Percentiles rank a stretch among this genome's conserved stretches.
Conservation (phyloP, 2,329 filamentous ascomycete species). For the Xylaria sp. region DNA sequence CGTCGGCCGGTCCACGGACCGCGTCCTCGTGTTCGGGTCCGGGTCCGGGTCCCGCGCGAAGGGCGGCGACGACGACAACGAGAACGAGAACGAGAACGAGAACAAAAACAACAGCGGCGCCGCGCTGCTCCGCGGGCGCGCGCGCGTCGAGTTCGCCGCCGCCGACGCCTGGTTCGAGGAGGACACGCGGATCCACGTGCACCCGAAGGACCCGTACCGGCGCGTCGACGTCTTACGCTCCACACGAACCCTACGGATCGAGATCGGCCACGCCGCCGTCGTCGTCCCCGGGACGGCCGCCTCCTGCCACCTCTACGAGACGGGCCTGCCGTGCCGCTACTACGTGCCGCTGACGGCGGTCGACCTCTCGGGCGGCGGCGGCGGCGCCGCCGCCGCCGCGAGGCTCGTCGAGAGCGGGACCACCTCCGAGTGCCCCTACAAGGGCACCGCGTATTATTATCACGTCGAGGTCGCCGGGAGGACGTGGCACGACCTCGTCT, state of each 20-base stretch:
- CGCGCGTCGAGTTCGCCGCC: slow-evolving; percentile 29
- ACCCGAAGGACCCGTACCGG: slow-evolving; percentile 70
- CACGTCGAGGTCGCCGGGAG: slow-evolving; percentile 50
- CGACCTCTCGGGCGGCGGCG: too few relatives aligned
- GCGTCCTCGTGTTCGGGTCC: slow-evolving; percentile 30
- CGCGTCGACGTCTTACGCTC: slow-evolving; percentile 64
- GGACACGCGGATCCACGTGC: slow-evolving; percentile 59
- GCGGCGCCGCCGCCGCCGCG: too few relatives aligned
- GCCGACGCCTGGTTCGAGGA: slow-evolving; percentile 54
- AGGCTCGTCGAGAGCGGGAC: slow-evolving; percentile 54
- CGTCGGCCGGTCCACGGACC: slow-evolving; percentile 24
- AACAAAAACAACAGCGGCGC: too few relatives aligned
- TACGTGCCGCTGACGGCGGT: slow-evolving; percentile 60
- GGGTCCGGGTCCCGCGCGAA: too few relatives aligned
- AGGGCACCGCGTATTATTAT: slow-evolving; percentile 67
- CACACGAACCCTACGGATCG: slow-evolving; percentile 52
- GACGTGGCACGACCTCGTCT: slow-evolving; percentile 53
- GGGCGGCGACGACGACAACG: too few relatives aligned
- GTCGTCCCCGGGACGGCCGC: slow-evolving; percentile 51
- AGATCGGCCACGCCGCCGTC: slow-evolving; percentile 43
- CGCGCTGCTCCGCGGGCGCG: slow-evolving; percentile 10
- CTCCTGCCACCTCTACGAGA: slow-evolving; percentile 61
- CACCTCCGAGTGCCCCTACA: slow-evolving; percentile 66
- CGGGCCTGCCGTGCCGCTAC: slow-evolving; percentile 59
- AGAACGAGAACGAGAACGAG: slow-evolving; percentile 13